Percentiles rank a stretch among this genome's conserved stretches.
These are phyloP conservation scores for Xylariomycetidae sp. DNA, from an alignment of 2,329 filamentous ascomycete genomes.

Conservation along the genomic window DNA sequence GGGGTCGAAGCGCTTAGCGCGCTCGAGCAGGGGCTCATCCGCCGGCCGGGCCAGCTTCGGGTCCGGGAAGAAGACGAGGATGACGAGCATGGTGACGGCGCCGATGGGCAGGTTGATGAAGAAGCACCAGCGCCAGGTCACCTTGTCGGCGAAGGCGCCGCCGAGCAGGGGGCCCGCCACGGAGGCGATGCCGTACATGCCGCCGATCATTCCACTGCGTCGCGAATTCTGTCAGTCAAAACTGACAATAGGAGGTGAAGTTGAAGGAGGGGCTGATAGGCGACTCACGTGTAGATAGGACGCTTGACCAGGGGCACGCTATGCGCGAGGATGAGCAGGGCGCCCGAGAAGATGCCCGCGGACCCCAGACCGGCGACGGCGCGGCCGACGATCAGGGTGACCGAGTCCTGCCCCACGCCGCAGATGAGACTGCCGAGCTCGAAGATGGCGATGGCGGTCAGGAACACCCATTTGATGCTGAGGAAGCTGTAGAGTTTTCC, in stretches of 20 bases:
- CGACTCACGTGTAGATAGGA: conserved; percentile 14
- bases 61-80: conserved; percentile 20
- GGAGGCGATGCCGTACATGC: conserved; percentile 36
- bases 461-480: conserved; percentile 32
- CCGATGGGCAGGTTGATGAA: conserved; percentile 29
- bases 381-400: conserved; percentile 24
- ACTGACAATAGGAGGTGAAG: too few species aligned
- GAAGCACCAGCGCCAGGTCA: conserved; percentile 30
- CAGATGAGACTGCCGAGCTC: conserved; percentile 36
- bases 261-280: background rate
- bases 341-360: conserved; percentile 37
- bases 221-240: too few species aligned
- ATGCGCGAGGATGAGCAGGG: conserved; percentile 29
- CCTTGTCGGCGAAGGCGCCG: conserved; percentile 28
- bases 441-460: conserved; percentile 33
- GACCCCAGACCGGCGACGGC: conserved; percentile 29
- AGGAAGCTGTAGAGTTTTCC: conserved; percentile 37
- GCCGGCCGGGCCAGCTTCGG: conserved; percentile 5
- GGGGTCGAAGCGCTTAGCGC: conserved; percentile 21
- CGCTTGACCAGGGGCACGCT: conserved; percentile 21
- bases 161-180: conserved; percentile 27
- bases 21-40: conserved; percentile 11
- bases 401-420: conserved; percentile 22
- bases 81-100: conserved; percentile 19
- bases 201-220: conserved; percentile 21